phyloP scores from a whole-genome alignment of 192 early-diverging fungal genomes.

The Umbelopsis sp. region DNA sequence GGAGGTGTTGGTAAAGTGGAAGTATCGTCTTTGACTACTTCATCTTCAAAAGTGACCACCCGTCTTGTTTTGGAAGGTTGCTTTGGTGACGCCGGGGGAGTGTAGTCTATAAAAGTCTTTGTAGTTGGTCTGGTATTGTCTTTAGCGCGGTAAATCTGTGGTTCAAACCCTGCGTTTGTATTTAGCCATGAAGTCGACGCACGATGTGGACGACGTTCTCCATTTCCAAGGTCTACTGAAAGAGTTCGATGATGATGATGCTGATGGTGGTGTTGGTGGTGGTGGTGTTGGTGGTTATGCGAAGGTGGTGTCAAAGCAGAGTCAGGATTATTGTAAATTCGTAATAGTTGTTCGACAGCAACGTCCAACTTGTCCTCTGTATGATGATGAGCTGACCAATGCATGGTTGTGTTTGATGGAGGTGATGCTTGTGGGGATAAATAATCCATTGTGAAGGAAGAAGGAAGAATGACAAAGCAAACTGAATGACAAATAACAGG shows the following conservation, averaged over 20 bases:
- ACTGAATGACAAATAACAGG: background rate
- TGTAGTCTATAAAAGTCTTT: background rate
- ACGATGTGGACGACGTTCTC: background rate
- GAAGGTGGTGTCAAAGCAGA: background rate
- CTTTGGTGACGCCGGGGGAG: background rate
- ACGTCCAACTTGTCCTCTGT: background rate
- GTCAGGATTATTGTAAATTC: background rate
- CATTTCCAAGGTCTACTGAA: background rate
- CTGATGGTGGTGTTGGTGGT: background rate
- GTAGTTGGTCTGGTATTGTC: background rate
- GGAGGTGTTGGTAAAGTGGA: background rate
- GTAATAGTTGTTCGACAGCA: background rate
- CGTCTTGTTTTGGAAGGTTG: background rate
- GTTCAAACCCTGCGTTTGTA: background rate
- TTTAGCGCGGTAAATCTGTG: background rate
- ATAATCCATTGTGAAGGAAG: background rate
- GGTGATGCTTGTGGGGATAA: background rate
- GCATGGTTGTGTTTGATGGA: background rate
- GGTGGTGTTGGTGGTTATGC: too few relatives aligned
- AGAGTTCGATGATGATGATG: background rate
- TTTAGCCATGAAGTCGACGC: background rate
- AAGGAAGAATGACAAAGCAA: background rate
- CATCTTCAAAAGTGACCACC: background rate
- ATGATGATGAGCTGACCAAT: background rate
- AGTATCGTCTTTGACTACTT: background rate